Conservation (phyloP, 2,329 filamentous ascomycete genomes). For the Alternaria sp. region DNA sequence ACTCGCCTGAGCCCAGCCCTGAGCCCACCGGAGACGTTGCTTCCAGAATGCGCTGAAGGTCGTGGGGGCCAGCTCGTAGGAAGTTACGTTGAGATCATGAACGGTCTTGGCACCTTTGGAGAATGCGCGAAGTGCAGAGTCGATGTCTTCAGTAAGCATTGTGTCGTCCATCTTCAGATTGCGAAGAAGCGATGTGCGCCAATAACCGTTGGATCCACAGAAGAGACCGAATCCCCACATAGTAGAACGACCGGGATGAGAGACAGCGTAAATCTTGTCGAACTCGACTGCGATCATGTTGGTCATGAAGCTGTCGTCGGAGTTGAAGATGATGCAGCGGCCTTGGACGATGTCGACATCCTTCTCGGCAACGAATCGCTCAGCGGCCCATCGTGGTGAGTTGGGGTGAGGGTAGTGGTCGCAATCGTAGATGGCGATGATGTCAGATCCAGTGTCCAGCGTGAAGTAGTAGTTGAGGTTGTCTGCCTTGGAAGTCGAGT, state of each 20-base stretch:
- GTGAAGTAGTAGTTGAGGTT: slow-evolving; percentile 59
- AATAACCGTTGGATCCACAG: slow-evolving; percentile 59
- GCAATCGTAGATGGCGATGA: slow-evolving; percentile 59
- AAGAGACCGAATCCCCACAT: slow-evolving; percentile 59
- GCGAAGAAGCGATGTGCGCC: slow-evolving; percentile 53
- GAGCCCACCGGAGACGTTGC: slow-evolving; percentile 59
- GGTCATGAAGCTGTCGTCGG: slow-evolving; percentile 52
- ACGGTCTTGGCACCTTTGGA: slow-evolving; percentile 53
- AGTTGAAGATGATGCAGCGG: slow-evolving; percentile 58
- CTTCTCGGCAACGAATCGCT: slow-evolving; percentile 53
- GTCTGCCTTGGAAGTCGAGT: slow-evolving; percentile 59
- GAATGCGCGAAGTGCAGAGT: slow-evolving; percentile 56
- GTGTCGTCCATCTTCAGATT: slow-evolving; percentile 58
- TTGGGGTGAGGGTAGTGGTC: slow-evolving; percentile 60
- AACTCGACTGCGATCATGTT: slow-evolving; percentile 59
- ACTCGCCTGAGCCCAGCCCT: slow-evolving; percentile 59
- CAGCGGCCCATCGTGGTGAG: slow-evolving; percentile 57
- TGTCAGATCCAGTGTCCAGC: slow-evolving; percentile 53
- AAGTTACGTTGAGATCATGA: slow-evolving; percentile 58
- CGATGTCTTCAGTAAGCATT: slow-evolving; percentile 60
- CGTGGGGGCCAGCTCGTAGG: slow-evolving; percentile 58
- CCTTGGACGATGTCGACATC: slow-evolving; percentile 59
- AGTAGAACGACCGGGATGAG: slow-evolving; percentile 56
- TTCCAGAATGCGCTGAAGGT: slow-evolving; percentile 56
- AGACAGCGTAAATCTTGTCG: slow-evolving; percentile 61